These are phyloP conservation scores for Phylloboletellus chloephorus DNA, from an alignment of 1,284 basidiomycete genomes.

Conservation along the genomic window DNA sequence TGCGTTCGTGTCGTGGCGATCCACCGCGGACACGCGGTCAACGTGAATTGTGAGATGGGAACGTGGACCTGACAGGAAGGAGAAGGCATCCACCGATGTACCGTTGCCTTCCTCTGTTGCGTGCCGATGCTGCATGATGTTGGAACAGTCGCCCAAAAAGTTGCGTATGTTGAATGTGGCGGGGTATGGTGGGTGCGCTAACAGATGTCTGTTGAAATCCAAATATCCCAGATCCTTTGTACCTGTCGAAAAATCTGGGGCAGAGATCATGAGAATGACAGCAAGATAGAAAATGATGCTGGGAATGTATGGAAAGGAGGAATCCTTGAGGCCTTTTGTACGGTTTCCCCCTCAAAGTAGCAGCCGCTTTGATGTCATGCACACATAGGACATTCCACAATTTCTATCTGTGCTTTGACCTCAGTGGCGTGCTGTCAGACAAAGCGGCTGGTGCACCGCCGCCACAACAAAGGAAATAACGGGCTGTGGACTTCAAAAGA, in stretches of 20 bases:
- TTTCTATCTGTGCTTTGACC: constrained; percentile 16
- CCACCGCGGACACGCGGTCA: constrained; percentile 19
- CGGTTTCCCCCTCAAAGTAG: constrained; percentile 6
- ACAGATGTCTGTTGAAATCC: neutral
- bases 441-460: constrained; percentile 19
- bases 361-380: constrained; percentile 8
- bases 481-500: constrained; percentile 8
- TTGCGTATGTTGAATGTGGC: no score
- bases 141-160: constrained; percentile 11
- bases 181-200: no score
- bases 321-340: constrained; percentile 22
- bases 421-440: constrained; percentile 15
- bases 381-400: constrained; percentile 5
- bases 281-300: neutral
- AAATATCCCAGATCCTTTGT: constrained; percentile 3
- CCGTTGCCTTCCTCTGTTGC: neutral
- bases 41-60: constrained; percentile 11
- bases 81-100: constrained; percentile 4
- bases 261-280: constrained; percentile 9
- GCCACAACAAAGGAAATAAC: constrained; percentile 13
- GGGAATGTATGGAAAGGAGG: neutral
- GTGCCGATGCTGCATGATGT: neutral
- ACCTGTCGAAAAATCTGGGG: constrained; percentile 1
- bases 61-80: constrained; percentile 6
- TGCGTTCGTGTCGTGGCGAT: constrained; percentile 27